Evolutionary conservation across 2,329 filamentous ascomycete species (phyloP).

Genomic region (Thermoascus crustaceus): DNA sequence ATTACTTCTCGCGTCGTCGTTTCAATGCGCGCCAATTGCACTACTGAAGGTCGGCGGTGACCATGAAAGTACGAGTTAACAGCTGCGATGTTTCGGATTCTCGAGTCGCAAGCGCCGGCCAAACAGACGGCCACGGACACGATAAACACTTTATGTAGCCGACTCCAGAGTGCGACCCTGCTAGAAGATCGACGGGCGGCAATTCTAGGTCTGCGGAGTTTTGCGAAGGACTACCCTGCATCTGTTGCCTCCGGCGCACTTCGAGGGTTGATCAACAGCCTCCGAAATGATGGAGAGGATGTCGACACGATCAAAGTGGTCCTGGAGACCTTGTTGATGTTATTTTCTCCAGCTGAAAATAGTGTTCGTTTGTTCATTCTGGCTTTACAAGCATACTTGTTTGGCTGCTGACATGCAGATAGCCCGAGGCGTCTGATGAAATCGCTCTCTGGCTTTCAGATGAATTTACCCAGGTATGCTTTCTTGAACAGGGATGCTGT

Average conservation of each 20-base stretch:
- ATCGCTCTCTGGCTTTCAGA: slow-evolving; percentile 94
- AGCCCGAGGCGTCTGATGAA: slow-evolving; percentile 92
- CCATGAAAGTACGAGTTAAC: slow-evolving; percentile 31
- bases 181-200: slow-evolving; percentile 91
- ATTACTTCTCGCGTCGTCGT: no score
- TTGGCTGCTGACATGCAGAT: slow-evolving; percentile 22
- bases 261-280: slow-evolving; percentile 72
- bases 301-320: slow-evolving; percentile 94
- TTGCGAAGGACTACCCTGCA: slow-evolving; percentile 92
- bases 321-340: slow-evolving; percentile 87
- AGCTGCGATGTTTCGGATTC: slow-evolving; percentile 46
- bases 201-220: slow-evolving; percentile 86
- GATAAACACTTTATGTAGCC: slow-evolving; percentile 79
- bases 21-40: slow-evolving; percentile 24
- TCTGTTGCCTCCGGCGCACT: slow-evolving; percentile 92
- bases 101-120: slow-evolving; percentile 68
- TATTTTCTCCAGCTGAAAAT: slow-evolving; percentile 64
- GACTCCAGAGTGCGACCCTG: slow-evolving; percentile 79
- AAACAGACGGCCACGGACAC: slow-evolving; percentile 95
- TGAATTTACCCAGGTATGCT: slow-evolving; percentile 79
- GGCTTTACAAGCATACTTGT: slow-evolving; percentile 3
- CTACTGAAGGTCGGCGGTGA: slow-evolving; percentile 25
- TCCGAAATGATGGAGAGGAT: slow-evolving; percentile 85
- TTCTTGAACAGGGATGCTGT: slow-evolving; percentile 5
- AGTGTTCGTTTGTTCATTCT: slow-evolving; percentile 40